Evolutionary conservation across 371 early-diverging fungal species (phyloP).

Genomic region (Parasitella parasitica): DNA sequence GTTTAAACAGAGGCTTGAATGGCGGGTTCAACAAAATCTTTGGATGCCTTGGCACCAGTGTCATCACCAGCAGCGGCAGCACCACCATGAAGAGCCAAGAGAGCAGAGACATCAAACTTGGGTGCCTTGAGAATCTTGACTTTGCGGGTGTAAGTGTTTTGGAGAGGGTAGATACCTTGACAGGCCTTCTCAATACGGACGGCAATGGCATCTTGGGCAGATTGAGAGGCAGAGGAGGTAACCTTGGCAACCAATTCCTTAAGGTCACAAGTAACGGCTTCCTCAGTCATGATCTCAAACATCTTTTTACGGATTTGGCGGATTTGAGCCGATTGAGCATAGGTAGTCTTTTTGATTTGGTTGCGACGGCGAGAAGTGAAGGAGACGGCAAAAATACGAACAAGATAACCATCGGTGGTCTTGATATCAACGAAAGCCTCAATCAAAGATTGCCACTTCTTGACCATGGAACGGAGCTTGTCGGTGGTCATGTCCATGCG

Average conservation of each 20-base stretch:
- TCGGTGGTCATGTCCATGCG: constrained; percentile 99
- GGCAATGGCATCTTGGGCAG: constrained; percentile 81
- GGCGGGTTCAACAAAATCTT: constrained; percentile 86
- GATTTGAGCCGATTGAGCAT: constrained; percentile 97
- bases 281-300: constrained; percentile 97
- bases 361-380: constrained; percentile 97
- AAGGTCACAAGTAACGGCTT: constrained; percentile 90
- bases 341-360: constrained; percentile 99
- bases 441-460: constrained; percentile 99
- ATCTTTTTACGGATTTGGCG: constrained; percentile 99
- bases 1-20: constrained; percentile 76
- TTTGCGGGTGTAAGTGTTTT: constrained; percentile 96
- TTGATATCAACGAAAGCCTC: constrained; percentile 99
- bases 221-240: constrained; percentile 57
- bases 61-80: constrained; percentile 75
- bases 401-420: constrained; percentile 99
- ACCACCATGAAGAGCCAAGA: constrained; percentile 95
- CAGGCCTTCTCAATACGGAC: constrained; percentile 97
- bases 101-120: constrained; percentile 92
- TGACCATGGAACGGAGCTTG: constrained; percentile 99
- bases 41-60: constrained; percentile 71
- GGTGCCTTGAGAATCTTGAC: constrained; percentile 99
- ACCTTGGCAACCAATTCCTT: constrained; percentile 98
- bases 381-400: constrained; percentile 97
- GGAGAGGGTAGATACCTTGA: constrained; percentile 97